Percentiles rank a stretch among this genome's conserved stretches.
Conservation (phyloP, 805 yeast species). For the Yarrowia deformans region DNA sequence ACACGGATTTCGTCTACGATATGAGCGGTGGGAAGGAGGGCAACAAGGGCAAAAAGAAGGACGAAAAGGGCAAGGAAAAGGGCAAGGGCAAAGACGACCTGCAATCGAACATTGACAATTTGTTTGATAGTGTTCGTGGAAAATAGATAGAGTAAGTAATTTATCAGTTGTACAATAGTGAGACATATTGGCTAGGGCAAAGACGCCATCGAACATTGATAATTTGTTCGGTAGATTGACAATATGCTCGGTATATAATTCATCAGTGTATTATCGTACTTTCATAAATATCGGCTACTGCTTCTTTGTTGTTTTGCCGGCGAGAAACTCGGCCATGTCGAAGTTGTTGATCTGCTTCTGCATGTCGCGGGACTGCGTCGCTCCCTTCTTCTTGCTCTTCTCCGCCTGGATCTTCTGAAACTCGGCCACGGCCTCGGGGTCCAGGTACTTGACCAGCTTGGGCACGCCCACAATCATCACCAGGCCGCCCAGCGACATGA, state of each 20-base stretch:
- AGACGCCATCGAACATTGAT: too few species aligned
- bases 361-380: slow-evolving; percentile 39
- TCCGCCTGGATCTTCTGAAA: slow-evolving; percentile 46
- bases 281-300: too few species aligned
- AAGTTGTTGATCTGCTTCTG: slow-evolving; percentile 42
- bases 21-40: slow-evolving; percentile 40
- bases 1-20: slow-evolving; percentile 47
- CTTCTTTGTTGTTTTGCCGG: slow-evolving; percentile 43
- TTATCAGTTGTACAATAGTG: neutral
- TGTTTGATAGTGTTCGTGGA: slow-evolving; percentile 26
- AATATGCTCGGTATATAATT: too few species aligned
- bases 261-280: too few species aligned
- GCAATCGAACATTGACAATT: slow-evolving; percentile 28
- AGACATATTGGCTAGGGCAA: too few species aligned
- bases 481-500: slow-evolving; percentile 49
- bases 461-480: slow-evolving; percentile 50
- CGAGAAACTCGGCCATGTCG: slow-evolving; percentile 49
- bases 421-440: slow-evolving; percentile 51
- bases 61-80: neutral
- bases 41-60: neutral
- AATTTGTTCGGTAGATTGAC: too few species aligned
- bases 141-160: neutral
- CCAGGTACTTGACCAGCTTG: slow-evolving; percentile 47
- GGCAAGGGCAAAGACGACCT: neutral
- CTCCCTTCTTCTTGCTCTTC: slow-evolving; percentile 25